These are phyloP conservation scores for Rusavskia elegans DNA, from an alignment of 495 filamentous ascomycete genomes.

Conservation along the genomic window DNA sequence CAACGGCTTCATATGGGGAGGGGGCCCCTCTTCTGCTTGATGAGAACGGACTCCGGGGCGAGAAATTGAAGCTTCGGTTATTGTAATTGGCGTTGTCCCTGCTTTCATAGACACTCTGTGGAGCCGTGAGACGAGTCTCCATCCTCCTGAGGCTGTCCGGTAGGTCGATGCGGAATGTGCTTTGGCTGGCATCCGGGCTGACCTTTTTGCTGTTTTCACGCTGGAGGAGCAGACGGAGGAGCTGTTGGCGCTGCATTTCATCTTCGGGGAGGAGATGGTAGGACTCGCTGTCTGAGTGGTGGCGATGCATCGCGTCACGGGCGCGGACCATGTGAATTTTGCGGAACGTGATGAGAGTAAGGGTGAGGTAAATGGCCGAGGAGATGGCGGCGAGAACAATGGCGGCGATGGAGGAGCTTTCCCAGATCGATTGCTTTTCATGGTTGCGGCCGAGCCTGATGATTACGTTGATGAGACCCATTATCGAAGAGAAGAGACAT, in stretches of 20 bases:
- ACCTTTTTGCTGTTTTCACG: constrained; percentile 5
- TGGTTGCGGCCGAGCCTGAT: constrained; percentile 3
- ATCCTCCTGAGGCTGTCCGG: not conserved
- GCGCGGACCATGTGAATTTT: constrained; percentile 10
- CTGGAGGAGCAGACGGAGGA: constrained; percentile 10
- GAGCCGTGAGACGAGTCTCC: not conserved
- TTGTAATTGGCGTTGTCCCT: not conserved
- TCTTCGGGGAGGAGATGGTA: constrained; percentile 11
- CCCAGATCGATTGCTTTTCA: not conserved
- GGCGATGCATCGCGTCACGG: constrained; percentile 12
- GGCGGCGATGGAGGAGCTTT: constrained; percentile 2
- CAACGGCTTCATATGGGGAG: not conserved
- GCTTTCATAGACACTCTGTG: not conserved
- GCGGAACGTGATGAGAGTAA: constrained; percentile 11
- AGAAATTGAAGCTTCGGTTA: not conserved
- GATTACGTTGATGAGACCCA: constrained; percentile 10
- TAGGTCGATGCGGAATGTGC: constrained; percentile 2
- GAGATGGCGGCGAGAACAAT: constrained; percentile 7
- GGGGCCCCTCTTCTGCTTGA: not conserved
- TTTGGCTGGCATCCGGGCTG: constrained; percentile 5
- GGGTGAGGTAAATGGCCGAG: constrained; percentile 4
- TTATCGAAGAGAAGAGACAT: constrained; percentile 9
- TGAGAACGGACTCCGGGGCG: not conserved
- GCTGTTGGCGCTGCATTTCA: constrained; percentile 13
- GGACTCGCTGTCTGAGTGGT: constrained; percentile 3